Evolutionary conservation across 352 stramenopile species (phyloP), one percentile per base, ranked within the genome.

Genomic region (Phytopythium sindhum): DNA sequence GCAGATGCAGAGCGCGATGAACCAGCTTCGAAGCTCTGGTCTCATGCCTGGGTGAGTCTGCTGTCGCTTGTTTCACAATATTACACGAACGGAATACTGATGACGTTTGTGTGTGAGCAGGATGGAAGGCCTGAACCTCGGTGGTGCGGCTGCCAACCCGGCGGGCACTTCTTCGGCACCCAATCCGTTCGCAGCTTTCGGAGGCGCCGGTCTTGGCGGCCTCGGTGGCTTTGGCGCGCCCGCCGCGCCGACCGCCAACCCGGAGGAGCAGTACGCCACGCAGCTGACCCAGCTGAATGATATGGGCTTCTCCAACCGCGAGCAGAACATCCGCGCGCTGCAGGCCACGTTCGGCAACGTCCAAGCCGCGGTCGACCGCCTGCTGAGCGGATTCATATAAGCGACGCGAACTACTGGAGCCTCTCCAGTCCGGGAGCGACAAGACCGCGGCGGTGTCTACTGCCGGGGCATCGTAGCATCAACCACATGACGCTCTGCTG

Each of bases 281-380:
- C 91, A 98, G 69, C 68, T 98, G 37, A 81, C 75, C n/a, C 89
- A 97, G 69, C 76, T 98, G 47, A 81, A 75, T 47, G 89, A 97
- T 67, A 97, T 98, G 90, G 91, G 91, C 47, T 97, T 98, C 57
- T 78, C 81, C 9, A 93, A 98, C 75, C 79, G 84, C 24, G 86
- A 93, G 31, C 87, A 94, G 61, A 97, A 96, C 78, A 63, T 97
- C 48, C 80, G 88, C 33, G 90, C 88, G 52, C 74, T 98, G 60
- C 86, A 96, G 66, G 79, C 80, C 33, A 95, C 89, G 28, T 64
- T 76, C 21, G 91, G 91, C 56, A 97, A 98, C 67, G 89, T 98
- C 33, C 89, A 97, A 64, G 86, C 86, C 4, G 91, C 91, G 6
- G 88, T 98, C 4, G 91, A 98, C 53, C 86, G 89, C 23, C 68